phyloP scores from a whole-genome alignment of 2,329 filamentous ascomycete species.

The Davidsoniella virescens region DNA sequence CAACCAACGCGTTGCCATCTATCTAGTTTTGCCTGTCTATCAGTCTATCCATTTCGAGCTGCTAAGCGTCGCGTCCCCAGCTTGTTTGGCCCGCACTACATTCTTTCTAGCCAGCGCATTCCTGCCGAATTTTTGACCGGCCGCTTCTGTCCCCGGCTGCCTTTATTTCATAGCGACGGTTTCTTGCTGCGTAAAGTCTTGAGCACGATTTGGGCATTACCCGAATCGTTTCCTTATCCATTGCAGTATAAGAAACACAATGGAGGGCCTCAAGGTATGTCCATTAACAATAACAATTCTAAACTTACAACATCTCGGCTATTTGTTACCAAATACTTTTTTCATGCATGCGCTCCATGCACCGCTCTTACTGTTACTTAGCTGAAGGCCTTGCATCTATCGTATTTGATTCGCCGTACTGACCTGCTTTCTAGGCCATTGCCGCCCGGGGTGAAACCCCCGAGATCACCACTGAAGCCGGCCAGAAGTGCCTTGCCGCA shows the following conservation, averaged over 20 bases:
- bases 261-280: slow-evolving; percentile 11
- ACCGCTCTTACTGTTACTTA: too few relatives aligned
- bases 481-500: slow-evolving; percentile 57
- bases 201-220: neutral
- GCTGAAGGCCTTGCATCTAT: too few relatives aligned
- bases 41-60: too few relatives aligned
- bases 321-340: neutral
- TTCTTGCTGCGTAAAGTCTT: slow-evolving; percentile 1
- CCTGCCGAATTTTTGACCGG: neutral
- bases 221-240: slow-evolving; percentile 1
- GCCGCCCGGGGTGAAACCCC: slow-evolving; percentile 39
- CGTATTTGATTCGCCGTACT: slow-evolving; percentile 13
- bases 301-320: too few relatives aligned
- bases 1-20: too few relatives aligned
- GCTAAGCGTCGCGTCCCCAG: neutral
- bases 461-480: slow-evolving; percentile 54
- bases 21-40: too few relatives aligned
- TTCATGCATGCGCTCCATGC: neutral
- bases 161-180: neutral
- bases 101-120: neutral
- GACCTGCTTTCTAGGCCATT: slow-evolving; percentile 28
- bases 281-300: neutral
- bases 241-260: slow-evolving; percentile 9
- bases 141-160: too few relatives aligned
- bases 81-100: neutral